These are phyloP conservation scores for Penicillium sp. DNA, from an alignment of 2,329 filamentous ascomycete genomes.

Conservation along the genomic window DNA sequence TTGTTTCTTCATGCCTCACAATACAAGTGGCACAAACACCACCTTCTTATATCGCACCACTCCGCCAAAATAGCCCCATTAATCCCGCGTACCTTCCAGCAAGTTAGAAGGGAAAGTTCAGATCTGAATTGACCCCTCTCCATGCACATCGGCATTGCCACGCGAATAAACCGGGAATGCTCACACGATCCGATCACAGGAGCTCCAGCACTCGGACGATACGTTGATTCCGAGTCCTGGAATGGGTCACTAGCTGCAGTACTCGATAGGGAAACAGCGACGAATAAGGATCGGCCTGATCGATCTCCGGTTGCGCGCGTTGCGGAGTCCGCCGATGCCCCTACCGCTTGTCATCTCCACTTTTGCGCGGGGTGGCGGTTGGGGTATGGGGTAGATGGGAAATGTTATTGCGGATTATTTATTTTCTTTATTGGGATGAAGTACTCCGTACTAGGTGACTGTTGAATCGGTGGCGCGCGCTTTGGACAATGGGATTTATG, in stretches of 20 bases:
- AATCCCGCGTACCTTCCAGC: too few species aligned
- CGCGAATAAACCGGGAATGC: not conserved
- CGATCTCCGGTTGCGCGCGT: not conserved
- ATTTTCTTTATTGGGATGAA: too few species aligned
- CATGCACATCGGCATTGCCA: not conserved
- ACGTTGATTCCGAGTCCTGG: not conserved
- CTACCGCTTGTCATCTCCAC: not conserved
- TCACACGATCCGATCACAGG: not conserved
- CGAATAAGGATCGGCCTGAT: constrained; percentile 6
- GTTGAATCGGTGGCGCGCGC: too few species aligned
- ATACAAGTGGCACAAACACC: too few species aligned
- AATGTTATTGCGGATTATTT: not conserved
- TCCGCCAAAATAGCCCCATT: too few species aligned
- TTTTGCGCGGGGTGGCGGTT: not conserved
- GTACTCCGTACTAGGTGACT: too few species aligned
- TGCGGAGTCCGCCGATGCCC: constrained; percentile 24
- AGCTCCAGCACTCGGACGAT: not conserved
- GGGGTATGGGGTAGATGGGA: not conserved
- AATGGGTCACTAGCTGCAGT: not conserved
- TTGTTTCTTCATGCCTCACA: too few species aligned
- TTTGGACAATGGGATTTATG: too few species aligned
- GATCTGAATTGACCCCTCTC: too few species aligned
- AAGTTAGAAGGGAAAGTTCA: too few species aligned
- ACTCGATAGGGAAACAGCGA: constrained; percentile 19
- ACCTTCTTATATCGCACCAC: too few species aligned